Evolutionary conservation across 345 rosid genomes (phyloP), one percentile per base, ranked within the genome.

Genomic region (Eucalyptus globulus): DNA sequence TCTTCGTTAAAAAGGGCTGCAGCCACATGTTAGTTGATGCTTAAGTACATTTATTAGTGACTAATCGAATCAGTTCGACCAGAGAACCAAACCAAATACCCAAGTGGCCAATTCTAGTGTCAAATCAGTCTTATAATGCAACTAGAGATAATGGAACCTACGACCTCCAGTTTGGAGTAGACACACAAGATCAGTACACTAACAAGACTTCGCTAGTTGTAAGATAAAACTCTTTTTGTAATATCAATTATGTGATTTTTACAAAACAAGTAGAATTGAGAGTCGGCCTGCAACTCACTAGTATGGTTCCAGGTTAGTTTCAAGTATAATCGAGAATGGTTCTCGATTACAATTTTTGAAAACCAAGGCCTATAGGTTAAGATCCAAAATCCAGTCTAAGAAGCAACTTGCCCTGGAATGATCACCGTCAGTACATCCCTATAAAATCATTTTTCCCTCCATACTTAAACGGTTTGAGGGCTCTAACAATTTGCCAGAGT

Each of bases 1-100:
- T 62, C 34, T 62, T 62, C 2, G 1, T 62, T 62, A 62, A 62
- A 62, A 62, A 29, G 31, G 34, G 16, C 1, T 6, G 1, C 2
- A 0, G 8, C 31, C 31, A 62, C 16, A 6, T 29, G 31, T 12
- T 13, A 13, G 69, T 29, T 6, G 31, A 62, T 13, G 31, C 34
- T 12, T 60, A 6, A 26, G 31, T 27, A 60, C 16, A 0, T 60
- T 27, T 12, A 27, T 60, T 0, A 60, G 8, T 27, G 31, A 60
- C 6, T 27, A 60, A 60, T 60, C 0, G 0, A 29, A 1, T 27
- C 0, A 0, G 4, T 60, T 60, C 15, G 4, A 60, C 69, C 2
- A 2, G 4, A 13, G 69, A 60, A 60, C 69, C 3, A 3, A 0
- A 29, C 31, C 31, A 14, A 62, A 60, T 13, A 13, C 69, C 67